phyloP scores from a whole-genome alignment of 768 basidiomycete species.

The Lentinula detonsa region DNA sequence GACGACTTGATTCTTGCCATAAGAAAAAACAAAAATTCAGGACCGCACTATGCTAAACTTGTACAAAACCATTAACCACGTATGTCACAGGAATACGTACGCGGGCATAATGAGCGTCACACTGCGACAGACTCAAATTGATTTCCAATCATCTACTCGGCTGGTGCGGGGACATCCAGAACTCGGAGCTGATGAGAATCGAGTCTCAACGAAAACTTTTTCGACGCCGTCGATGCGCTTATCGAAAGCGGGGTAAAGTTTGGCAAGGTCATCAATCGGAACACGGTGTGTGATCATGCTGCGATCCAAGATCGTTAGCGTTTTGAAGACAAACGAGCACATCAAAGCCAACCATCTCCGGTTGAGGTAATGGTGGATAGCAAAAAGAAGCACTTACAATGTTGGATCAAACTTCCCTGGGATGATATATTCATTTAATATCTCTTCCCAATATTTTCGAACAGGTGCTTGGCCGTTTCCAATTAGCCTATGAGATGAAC shows the following conservation, averaged over 20 bases:
- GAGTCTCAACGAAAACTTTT: conserved; percentile 74
- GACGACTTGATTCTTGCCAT: not conserved
- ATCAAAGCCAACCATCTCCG: not conserved
- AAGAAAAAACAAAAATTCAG: not conserved
- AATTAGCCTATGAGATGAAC: conserved; percentile 34
- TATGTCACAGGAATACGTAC: not conserved
- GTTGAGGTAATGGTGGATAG: not conserved
- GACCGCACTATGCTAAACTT: not conserved
- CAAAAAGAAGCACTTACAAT: conserved; percentile 32
- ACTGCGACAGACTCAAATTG: not conserved
- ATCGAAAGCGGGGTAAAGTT: conserved; percentile 62
- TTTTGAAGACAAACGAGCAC: not conserved
- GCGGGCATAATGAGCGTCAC: not conserved
- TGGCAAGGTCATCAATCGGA: conserved; percentile 58
- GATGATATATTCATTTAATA: conserved; percentile 58
- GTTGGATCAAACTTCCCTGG: conserved; percentile 61
- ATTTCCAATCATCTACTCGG: conserved; percentile 39
- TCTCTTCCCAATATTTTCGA: conserved; percentile 68
- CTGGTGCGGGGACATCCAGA: conserved; percentile 46
- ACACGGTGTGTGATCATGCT: conserved; percentile 55
- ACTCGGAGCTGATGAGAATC: conserved; percentile 38
- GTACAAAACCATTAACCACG: not conserved
- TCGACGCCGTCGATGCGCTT: conserved; percentile 47
- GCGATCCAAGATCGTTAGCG: conserved; percentile 3
- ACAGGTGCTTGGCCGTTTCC: conserved; percentile 76